Evolutionary conservation across 352 stramenopile species (phyloP).

Genomic region (Globisporangium okanoganense): DNA sequence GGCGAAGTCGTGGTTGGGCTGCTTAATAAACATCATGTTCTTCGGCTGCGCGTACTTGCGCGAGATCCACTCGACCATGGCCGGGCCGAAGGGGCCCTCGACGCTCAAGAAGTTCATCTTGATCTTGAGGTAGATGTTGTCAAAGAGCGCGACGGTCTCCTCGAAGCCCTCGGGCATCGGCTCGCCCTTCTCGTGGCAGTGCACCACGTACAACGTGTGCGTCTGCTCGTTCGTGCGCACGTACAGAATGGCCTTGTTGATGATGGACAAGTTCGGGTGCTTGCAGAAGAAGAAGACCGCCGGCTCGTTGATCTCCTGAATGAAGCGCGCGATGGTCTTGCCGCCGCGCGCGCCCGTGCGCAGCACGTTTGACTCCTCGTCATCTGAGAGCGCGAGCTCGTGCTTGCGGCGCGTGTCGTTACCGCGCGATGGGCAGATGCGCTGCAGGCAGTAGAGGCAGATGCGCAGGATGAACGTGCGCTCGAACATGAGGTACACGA

Average conservation of each 20-base stretch:
- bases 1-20: constrained; percentile 92
- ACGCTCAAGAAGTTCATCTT: constrained; percentile 92
- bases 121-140: constrained; percentile 94
- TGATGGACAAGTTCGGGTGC: constrained; percentile 87
- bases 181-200: constrained; percentile 75
- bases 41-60: constrained; percentile 88
- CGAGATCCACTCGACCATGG: constrained; percentile 91
- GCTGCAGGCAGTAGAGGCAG: constrained; percentile 73
- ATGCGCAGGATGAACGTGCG: constrained; percentile 84
- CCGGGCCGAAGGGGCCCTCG: constrained; percentile 80
- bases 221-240: constrained; percentile 94
- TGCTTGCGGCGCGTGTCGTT: constrained; percentile 16
- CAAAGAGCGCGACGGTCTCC: constrained; percentile 88
- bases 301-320: constrained; percentile 85
- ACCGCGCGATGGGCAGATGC: constrained; percentile 67
- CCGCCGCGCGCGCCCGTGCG: constrained; percentile 77
- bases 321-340: constrained; percentile 83
- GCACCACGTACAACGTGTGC: constrained; percentile 87
- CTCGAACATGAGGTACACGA: constrained; percentile 89
- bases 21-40: constrained; percentile 97
- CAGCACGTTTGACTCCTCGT: constrained; percentile 47
- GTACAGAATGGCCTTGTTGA: constrained; percentile 96
- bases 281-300: constrained; percentile 95
- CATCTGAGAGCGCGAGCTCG: constrained; percentile 20
- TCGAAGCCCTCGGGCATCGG: constrained; percentile 64